phyloP scores from a whole-genome alignment of 2,329 filamentous ascomycete species.

The Botrytis fabae region DNA sequence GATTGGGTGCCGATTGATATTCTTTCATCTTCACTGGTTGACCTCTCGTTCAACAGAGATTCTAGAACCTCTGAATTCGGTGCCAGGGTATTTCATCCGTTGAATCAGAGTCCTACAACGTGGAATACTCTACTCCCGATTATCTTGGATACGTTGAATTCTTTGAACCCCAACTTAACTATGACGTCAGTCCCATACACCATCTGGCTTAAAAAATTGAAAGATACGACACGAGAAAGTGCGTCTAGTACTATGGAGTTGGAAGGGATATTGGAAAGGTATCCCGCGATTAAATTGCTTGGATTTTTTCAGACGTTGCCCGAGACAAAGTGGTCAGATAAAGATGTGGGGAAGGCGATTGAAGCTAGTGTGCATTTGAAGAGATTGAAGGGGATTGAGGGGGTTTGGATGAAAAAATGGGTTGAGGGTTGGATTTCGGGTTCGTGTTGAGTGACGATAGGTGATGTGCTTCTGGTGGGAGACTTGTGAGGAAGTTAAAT shows the following conservation, averaged over 20 bases:
- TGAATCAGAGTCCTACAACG: neutral
- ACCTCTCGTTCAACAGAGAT: neutral
- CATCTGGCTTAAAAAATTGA: conserved; percentile 2
- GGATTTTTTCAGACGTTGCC: conserved; percentile 12
- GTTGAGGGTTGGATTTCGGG: conserved; percentile 13
- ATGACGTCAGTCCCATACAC: neutral
- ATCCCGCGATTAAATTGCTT: conserved; percentile 16
- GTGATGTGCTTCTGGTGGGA: neutral
- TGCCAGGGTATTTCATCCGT: neutral
- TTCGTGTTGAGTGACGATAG: neutral
- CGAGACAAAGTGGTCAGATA: neutral
- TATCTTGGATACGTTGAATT: conserved; percentile 8
- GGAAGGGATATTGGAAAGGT: neutral
- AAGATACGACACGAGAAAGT: neutral
- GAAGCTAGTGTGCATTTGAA: conserved; percentile 2
- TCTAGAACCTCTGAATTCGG: neutral
- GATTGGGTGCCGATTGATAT: conserved; percentile 21
- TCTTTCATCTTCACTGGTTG: neutral
- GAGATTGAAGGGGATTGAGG: neutral
- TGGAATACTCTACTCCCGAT: neutral
- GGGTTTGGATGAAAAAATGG: conserved; percentile 16
- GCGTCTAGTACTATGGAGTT: neutral
- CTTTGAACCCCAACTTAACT: neutral
- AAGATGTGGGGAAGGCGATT: neutral
- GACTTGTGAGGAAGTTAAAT: neutral